Base-by-base conservation (phyloP, 805 yeast species). In the Debaryomyces prosopidis region DNA sequence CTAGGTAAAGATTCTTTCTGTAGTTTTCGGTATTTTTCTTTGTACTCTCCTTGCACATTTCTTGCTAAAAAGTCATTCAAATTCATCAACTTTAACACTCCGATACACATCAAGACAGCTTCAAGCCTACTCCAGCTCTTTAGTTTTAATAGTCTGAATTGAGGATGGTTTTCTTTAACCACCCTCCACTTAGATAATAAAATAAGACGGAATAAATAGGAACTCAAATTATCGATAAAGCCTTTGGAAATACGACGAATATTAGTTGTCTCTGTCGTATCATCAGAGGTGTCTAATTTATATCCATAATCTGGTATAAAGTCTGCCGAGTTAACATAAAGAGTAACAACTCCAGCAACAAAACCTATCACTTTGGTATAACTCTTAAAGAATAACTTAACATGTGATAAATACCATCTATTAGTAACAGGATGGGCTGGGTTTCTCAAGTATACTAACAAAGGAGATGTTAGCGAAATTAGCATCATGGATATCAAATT, bases 171-270 rank as follows among this genome's bases (percentile, higher is more conserved):
- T 17, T 67, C 73, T 52, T 70, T 71, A 28, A 59, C 45, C 28
- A 68, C 68, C 34, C 77, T 58, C 77, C 77, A 71, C 49, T 70
- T 71, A 9, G 71, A 67, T 26, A 71, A 48, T n/a, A 70, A 48
- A 1, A 70, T 59, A 41, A 70, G 51, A 42, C 68, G 56, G 36
- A 66, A 49, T 27, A 71, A 53, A 49, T 71, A 70, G 39, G 65
- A 44, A 50, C 62, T 66, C 45, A 69, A 43, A 4, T 51, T 62
- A 32, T 68, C 56, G 45, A 66, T 47, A 43, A 66, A 63, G 1
- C 45, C 18, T 40, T 60, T 59, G 15, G 59, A 53, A 20, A 70
- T 54, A 15, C 44, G 23, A n/a, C 68, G 48, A 3, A 60, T 50
- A 40, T 50, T 49, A 3, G 32, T 46, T 8, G 39, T 15, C 14